Conservation (phyloP, 257 asterid genomes). For the Fraxinus pennsylvanica region DNA sequence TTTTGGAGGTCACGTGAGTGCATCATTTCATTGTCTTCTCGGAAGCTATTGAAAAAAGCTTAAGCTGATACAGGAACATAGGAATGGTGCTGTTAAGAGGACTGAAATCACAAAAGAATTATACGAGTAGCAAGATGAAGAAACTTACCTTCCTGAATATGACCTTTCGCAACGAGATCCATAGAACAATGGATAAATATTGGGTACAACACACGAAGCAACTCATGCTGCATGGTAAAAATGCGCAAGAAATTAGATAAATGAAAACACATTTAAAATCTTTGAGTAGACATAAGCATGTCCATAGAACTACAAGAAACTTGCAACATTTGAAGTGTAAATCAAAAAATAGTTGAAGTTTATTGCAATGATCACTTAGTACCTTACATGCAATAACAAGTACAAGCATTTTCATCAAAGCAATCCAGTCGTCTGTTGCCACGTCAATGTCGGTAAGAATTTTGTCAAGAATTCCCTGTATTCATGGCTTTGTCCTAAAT, state of each 20-base stretch:
- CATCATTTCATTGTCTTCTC: slow-evolving; percentile 91
- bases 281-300: background rate
- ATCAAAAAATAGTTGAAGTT: background rate
- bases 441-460: no score
- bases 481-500: no score
- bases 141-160: slow-evolving; percentile 82
- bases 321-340: background rate
- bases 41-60: slow-evolving; percentile 78
- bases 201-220: slow-evolving; percentile 92
- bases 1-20: slow-evolving; percentile 90
- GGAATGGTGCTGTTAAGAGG: slow-evolving; percentile 22
- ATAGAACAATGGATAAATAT: slow-evolving; percentile 93
- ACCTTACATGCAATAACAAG: background rate
- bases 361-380: background rate
- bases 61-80: slow-evolving; percentile 58
- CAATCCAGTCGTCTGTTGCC: no score
- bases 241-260: background rate
- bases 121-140: slow-evolving; percentile 10
- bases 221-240: slow-evolving; percentile 64
- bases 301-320: background rate
- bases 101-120: background rate
- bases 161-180: slow-evolving; percentile 97
- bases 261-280: background rate
- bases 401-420: background rate
- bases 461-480: no score